Base-by-base conservation (phyloP, 2,329 filamentous ascomycete species). In the Paradendryphiella salina region DNA sequence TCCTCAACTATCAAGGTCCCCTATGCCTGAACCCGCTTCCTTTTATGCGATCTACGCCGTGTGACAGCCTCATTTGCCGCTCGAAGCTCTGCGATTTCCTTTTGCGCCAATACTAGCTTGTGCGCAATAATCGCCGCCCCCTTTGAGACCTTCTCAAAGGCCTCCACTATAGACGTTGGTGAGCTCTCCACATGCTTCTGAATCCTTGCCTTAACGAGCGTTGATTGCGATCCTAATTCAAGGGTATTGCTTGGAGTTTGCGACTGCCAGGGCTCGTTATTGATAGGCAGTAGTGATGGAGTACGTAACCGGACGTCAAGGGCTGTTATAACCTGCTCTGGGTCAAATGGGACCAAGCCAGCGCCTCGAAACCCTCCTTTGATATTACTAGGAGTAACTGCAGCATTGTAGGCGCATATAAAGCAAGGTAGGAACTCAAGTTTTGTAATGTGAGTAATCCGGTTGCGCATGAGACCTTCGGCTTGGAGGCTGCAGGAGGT, bases 401-500 rank as follows among this genome's bases (percentile, higher is more conserved):
- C n/a, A n/a, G n/a, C n/a, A n/a, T n/a, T n/a, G n/a, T n/a, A n/a
- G n/a, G n/a, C n/a, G n/a, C n/a, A n/a, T n/a, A n/a, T n/a, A n/a
- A n/a, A n/a, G n/a, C n/a, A n/a, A n/a, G 53, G 52, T 50, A 67
- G 52, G 36, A 62, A 64, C 39, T 56, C 48, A 32, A 52, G 33
- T 38, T 63, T 61, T 1, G 40, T 58, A 34, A 73, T 70, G 40
- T 71, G 54, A 50, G 64, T 69, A 38, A 71, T 67, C 46, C 60
- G 28, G 38, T 52, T 39, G 43, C 62, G 54, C 10, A 69, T 67
- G 60, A 77, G 77, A 56, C 63, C 71, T 15, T 61, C 63, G 29
- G 75, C 58, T 67, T 77, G 77, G 70, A 41, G 70, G 73, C 60
- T 78, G 65, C 15, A 74, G 65, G 11, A 73, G 42, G 61, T 76